phyloP scores from a whole-genome alignment of 1,139 yeast species.

The Suhomyces choctaworum region DNA sequence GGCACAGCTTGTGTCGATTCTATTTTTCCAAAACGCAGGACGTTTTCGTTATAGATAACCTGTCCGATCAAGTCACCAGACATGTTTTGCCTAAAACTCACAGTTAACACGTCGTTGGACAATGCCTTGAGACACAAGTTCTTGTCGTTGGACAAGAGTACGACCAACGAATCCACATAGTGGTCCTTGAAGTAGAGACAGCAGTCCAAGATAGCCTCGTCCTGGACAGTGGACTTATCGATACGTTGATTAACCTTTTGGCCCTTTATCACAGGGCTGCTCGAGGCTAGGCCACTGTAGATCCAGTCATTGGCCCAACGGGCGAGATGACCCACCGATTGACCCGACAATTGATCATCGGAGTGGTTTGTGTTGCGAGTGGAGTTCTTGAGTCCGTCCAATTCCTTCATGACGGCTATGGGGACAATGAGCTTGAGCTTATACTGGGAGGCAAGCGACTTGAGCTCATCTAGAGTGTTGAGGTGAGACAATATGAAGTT shows the following conservation, averaged over 20 bases:
- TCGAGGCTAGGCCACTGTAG: slow-evolving; percentile 56
- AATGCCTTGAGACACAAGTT: slow-evolving; percentile 80
- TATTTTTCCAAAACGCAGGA: slow-evolving; percentile 21
- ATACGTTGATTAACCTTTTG: slow-evolving; percentile 61
- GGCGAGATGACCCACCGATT: slow-evolving; percentile 58
- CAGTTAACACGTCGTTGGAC: slow-evolving; percentile 64
- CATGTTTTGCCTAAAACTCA: slow-evolving; percentile 62
- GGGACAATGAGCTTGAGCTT: slow-evolving; percentile 65
- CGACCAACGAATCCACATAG: slow-evolving; percentile 48
- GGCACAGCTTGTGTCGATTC: background rate
- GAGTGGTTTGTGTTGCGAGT: slow-evolving; percentile 12
- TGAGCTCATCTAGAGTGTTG: slow-evolving; percentile 51
- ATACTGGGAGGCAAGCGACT: slow-evolving; percentile 38
- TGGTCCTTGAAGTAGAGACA: slow-evolving; percentile 60
- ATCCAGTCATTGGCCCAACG: slow-evolving; percentile 82
- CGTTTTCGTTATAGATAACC: slow-evolving; percentile 47
- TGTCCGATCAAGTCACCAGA: slow-evolving; percentile 59
- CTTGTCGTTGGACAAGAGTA: slow-evolving; percentile 77
- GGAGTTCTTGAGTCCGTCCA: slow-evolving; percentile 73
- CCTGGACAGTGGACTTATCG: slow-evolving; percentile 49
- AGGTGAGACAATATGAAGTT: slow-evolving; percentile 73
- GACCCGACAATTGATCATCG: slow-evolving; percentile 20
- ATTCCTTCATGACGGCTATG: slow-evolving; percentile 64
- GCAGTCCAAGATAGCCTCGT: slow-evolving; percentile 86
- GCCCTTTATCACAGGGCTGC: slow-evolving; percentile 55